Conservation (phyloP, 306 rosid genomes). For the Clitoria ternatea region DNA sequence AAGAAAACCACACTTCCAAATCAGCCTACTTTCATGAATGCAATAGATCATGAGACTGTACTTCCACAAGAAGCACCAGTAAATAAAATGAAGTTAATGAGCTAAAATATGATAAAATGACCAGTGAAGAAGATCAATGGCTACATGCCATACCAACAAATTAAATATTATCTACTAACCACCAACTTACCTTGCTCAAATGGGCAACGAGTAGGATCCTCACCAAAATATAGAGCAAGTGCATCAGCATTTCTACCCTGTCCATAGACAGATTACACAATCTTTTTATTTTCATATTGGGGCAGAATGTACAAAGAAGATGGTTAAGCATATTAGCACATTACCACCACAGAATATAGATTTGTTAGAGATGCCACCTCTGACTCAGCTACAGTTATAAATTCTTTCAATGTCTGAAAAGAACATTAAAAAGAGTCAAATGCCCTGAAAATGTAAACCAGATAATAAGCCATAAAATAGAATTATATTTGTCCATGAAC, state of each 20-base stretch:
- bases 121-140: conserved; percentile 10
- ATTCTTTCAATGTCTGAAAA: conserved; percentile 71
- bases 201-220: conserved; percentile 90
- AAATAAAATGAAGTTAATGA: not conserved
- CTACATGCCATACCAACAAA: not conserved
- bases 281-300: conserved; percentile 16
- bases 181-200: conserved; percentile 84
- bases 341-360: conserved; percentile 84
- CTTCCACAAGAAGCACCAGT: not conserved
- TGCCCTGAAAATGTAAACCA: not conserved
- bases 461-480: conserved; percentile 8
- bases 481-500: not conserved
- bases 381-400: conserved; percentile 63
- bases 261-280: conserved; percentile 24
- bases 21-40: not conserved
- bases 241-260: conserved; percentile 99
- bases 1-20: conserved; percentile 17
- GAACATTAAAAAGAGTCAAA: conserved; percentile 19
- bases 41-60: conserved; percentile 15
- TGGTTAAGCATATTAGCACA: conserved; percentile 38
- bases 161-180: not conserved
- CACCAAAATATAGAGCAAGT: conserved; percentile 85
- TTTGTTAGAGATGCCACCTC: conserved; percentile 75
- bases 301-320: conserved; percentile 11
- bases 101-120: not conserved